These are phyloP conservation scores for Trichocladium antarcticum DNA, from an alignment of 495 filamentous ascomycete species.

Conservation along the genomic window DNA sequence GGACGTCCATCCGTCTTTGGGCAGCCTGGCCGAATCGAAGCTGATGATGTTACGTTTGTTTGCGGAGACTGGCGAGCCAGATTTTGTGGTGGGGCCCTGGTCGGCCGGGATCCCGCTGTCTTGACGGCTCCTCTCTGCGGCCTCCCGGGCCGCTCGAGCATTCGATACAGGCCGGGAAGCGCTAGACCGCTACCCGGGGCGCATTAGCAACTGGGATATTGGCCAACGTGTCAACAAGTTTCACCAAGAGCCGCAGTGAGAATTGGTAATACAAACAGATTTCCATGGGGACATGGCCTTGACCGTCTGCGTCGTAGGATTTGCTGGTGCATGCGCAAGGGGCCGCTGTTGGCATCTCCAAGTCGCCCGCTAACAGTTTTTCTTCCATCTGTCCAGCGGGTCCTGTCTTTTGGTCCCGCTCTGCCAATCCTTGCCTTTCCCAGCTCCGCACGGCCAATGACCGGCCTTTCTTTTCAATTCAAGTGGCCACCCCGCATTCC, in stretches of 20 bases:
- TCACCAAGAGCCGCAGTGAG: too few relatives aligned
- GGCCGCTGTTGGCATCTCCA: too few relatives aligned
- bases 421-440: background rate
- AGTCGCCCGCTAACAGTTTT: background rate
- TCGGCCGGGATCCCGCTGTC: background rate
- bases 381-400: background rate
- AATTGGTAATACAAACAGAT: too few relatives aligned
- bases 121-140: too few relatives aligned
- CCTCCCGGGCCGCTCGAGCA: too few relatives aligned
- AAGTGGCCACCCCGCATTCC: conserved; percentile 32
- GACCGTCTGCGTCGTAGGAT: too few relatives aligned
- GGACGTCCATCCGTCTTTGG: background rate
- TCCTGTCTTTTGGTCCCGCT: background rate
- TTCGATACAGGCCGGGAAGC: too few relatives aligned
- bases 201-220: too few relatives aligned
- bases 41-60: conserved; percentile 1
- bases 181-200: too few relatives aligned
- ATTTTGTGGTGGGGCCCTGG: background rate
- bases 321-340: too few relatives aligned
- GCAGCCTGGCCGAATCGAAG: background rate
- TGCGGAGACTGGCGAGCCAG: background rate
- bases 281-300: too few relatives aligned
- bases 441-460: conserved; percentile 18
- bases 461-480: conserved; percentile 20
- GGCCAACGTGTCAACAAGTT: too few relatives aligned